A percentile compares a stretch with the other conserved stretches of the same genome.
phyloP scores from a whole-genome alignment of 805 yeast genomes.

The Zygotorulaspora chibaensis region DNA sequence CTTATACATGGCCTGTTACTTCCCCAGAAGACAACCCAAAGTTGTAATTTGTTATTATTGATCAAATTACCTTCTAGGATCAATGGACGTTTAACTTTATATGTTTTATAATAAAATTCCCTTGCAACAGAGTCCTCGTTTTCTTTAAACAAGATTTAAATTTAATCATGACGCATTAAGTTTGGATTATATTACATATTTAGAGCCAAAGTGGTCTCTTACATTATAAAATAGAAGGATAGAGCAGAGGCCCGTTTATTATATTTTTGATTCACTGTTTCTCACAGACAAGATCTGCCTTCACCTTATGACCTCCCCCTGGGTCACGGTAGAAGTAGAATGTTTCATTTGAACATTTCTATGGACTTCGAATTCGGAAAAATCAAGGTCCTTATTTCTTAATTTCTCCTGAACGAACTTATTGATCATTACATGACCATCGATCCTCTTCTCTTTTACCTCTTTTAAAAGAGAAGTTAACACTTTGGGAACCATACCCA shows the following conservation, averaged over 20 bases:
- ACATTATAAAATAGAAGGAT: background rate
- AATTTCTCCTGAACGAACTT: conserved; percentile 17
- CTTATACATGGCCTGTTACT: conserved; percentile 90
- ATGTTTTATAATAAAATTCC: background rate
- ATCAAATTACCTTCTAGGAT: background rate
- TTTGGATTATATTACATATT: background rate
- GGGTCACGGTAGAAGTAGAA: conserved; percentile 23
- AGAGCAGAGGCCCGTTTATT: background rate
- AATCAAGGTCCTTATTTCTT: conserved; percentile 18
- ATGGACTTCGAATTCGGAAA: conserved; percentile 26
- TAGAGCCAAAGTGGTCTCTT: background rate
- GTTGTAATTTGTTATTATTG: conserved; percentile 1
- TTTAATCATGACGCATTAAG: background rate
- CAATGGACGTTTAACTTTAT: background rate
- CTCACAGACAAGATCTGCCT: background rate
- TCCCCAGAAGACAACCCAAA: conserved; percentile 35
- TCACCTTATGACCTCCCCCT: conserved; percentile 16
- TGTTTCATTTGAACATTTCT: conserved; percentile 25
- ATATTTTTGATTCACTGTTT: no score
- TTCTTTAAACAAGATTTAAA: background rate
- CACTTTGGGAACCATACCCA: conserved; percentile 71
- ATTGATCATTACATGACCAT: conserved; percentile 19
- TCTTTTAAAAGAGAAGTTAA: conserved; percentile 47
- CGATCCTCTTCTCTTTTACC: conserved; percentile 14
- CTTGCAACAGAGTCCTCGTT: background rate